phyloP scores from a whole-genome alignment of 148 eudicot genomes.

The Linanthus parryae region DNA sequence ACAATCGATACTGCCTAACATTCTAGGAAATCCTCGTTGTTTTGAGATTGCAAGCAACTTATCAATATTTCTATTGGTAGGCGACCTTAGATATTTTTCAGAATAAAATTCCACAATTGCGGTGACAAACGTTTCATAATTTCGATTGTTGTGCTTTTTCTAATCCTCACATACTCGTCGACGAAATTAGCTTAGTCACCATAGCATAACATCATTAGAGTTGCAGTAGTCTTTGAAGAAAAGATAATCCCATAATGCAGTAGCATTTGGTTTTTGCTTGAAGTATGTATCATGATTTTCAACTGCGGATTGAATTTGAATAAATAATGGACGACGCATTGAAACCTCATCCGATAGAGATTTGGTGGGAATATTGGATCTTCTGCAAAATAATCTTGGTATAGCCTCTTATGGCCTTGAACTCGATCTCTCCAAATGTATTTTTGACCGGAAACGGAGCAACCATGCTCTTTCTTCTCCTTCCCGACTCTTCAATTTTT shows the following conservation, averaged over 20 bases:
- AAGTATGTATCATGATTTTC: neutral
- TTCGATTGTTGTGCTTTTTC: neutral
- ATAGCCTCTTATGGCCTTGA: neutral
- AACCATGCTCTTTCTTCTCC: too few species aligned
- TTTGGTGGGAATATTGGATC: neutral
- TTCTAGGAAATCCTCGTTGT: neutral
- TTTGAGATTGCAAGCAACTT: neutral
- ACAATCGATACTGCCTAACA: slow-evolving; percentile 1
- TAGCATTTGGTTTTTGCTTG: neutral
- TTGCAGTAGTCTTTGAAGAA: neutral
- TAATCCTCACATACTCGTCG: neutral
- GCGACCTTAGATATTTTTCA: neutral
- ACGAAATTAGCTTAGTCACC: neutral
- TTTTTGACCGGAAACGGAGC: too few species aligned
- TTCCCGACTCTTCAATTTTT: too few species aligned
- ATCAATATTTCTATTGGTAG: neutral
- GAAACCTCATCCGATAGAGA: neutral
- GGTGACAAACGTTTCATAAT: neutral
- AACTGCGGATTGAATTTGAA: neutral
- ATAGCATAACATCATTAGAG: neutral
- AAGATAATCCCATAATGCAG: neutral
- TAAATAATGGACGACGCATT: neutral
- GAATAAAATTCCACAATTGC: neutral
- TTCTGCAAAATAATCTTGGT: neutral
- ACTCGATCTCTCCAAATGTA: too few species aligned